Base-by-base conservation (phyloP, 306 rosid species). In the Dicorynia guianensis region DNA sequence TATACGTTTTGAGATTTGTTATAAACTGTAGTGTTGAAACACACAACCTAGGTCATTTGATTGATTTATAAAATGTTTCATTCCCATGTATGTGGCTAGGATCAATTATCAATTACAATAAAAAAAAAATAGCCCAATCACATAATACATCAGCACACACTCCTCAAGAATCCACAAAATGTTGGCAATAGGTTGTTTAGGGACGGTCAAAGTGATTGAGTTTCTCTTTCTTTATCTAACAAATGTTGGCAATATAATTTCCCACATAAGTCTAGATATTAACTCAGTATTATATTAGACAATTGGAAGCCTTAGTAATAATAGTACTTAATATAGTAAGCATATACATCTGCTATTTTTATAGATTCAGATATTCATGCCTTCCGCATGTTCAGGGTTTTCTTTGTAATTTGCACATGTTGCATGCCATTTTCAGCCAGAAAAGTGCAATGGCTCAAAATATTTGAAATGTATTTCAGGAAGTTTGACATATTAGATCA, bases 381-480 rank as follows among this genome's bases (percentile, higher is more conserved):
- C 34, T 47, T 25, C 11, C 43, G 65, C 73, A 15, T 75, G 39
- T 15, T 55, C 49, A 43, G 47, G 39, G 63, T 33, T 52, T 63
- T 44, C 39, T 56, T 46, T 10, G 69, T 19, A 57, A 55, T 54
- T 79, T 64, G 36, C 63, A 67, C 7, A 49, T 74, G 40, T 20
- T 36, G 15, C 17, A 14, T 4, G 42, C 52, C 48, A 34, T 30
- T 11, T 7, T 25, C 30, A 25, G 12, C 10, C 66, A 61, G 61
- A 12, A 48, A 67, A 14, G 48, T 40, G 30, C 49, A 58, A 38
- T 35, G 25, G 54, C 30, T 49, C 56, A 39, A 5, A 60, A 25
- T 59, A 25, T 46, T 48, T 48, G 63, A 30, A 61, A 52, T 30
- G 53, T 70, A 3, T 35, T 63, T 63, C 54, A 36, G 44, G 5